Conservation (phyloP, 768 basidiomycete species). For the Amanita rubescens region DNA sequence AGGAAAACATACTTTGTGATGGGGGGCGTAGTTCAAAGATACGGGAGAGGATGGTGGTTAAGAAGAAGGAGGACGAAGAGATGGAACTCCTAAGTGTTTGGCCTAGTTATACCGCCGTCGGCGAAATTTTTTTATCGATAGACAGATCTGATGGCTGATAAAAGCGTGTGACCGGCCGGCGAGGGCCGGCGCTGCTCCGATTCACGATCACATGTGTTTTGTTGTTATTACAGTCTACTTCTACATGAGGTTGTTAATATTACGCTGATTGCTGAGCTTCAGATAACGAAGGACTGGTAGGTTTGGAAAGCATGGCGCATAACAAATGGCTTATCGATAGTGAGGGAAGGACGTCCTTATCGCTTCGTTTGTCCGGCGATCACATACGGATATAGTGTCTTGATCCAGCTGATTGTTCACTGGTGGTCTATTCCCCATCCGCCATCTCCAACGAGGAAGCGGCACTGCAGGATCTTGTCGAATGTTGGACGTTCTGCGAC, state of each 20-base stretch:
- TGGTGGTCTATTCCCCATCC: conserved; percentile 55
- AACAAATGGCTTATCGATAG: background rate
- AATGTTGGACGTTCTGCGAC: conserved; percentile 77
- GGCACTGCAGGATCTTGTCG: conserved; percentile 69
- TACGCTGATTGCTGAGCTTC: background rate
- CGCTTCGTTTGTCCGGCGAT: background rate
- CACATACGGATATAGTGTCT: background rate
- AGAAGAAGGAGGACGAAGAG: conserved; percentile 30
- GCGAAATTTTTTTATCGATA: conserved; percentile 58
- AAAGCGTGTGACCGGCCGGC: conserved; percentile 37
- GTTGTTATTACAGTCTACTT: background rate
- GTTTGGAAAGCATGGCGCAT: conserved; percentile 1
- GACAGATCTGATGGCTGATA: conserved; percentile 46
- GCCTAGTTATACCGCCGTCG: conserved; percentile 51
- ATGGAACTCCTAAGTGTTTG: conserved; percentile 37
- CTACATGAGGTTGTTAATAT: background rate
- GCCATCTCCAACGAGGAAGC: conserved; percentile 69
- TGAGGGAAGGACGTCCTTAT: background rate
- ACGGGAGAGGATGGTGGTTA: conserved; percentile 39
- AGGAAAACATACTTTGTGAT: conserved; percentile 31
- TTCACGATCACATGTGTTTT: background rate
- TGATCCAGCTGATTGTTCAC: conserved; percentile 7
- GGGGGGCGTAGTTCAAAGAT: conserved; percentile 21
- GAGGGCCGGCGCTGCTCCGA: conserved; percentile 12
- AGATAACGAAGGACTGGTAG: background rate